phyloP scores from a whole-genome alignment of 805 yeast species.

The Candida morakotiae region DNA sequence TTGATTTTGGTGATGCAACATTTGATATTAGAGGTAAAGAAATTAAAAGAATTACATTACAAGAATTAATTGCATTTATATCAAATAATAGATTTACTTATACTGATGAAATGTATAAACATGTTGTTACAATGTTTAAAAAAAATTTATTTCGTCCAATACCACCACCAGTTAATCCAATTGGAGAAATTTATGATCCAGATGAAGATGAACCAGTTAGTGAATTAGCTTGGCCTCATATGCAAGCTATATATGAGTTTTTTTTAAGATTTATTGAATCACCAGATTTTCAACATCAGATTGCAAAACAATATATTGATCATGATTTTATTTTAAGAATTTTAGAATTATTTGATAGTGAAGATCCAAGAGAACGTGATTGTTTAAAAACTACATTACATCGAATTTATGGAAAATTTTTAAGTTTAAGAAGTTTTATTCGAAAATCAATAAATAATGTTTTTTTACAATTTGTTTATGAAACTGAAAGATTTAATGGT shows the following conservation, averaged over 20 bases:
- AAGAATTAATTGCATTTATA: slow-evolving; percentile 85
- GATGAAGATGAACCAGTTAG: slow-evolving; percentile 98
- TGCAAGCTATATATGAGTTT: slow-evolving; percentile 94
- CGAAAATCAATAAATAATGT: slow-evolving; percentile 90
- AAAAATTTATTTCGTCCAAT: slow-evolving; percentile 89
- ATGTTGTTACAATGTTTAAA: slow-evolving; percentile 86
- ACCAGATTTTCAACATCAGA: slow-evolving; percentile 88
- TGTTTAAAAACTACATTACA: slow-evolving; percentile 92
- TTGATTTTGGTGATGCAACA: slow-evolving; percentile 92
- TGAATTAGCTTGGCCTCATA: slow-evolving; percentile 98
- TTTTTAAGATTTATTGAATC: slow-evolving; percentile 89
- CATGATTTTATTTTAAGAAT: slow-evolving; percentile 79
- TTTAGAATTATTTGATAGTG: slow-evolving; percentile 89
- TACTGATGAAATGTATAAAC: slow-evolving; percentile 86
- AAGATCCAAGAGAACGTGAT: slow-evolving; percentile 95
- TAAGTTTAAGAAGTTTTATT: slow-evolving; percentile 84
- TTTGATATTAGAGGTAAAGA: slow-evolving; percentile 91
- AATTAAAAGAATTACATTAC: slow-evolving; percentile 78
- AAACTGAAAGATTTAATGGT: slow-evolving; percentile 94
- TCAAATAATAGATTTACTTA: slow-evolving; percentile 77
- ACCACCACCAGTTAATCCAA: slow-evolving; percentile 97
- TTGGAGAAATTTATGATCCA: slow-evolving; percentile 94
- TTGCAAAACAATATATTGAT: slow-evolving; percentile 91
- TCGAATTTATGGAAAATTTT: slow-evolving; percentile 91
- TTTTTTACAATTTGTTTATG: slow-evolving; percentile 88